Evolutionary conservation across 2,329 filamentous ascomycete species (phyloP).

Genomic region (Paraconiothyrium brasiliense): DNA sequence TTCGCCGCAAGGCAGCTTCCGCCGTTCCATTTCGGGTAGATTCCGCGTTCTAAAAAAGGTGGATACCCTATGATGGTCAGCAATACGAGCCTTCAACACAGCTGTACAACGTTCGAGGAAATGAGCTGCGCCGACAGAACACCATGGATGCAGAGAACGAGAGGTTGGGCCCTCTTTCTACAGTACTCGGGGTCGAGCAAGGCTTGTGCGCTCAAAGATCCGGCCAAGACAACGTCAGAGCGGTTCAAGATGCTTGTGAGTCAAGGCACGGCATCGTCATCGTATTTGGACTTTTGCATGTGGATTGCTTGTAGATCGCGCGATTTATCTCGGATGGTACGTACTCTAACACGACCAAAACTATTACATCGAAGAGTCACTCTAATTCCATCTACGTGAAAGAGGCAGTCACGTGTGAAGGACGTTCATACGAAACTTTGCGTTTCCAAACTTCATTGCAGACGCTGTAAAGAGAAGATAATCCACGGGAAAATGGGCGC

Average conservation of each 20-base stretch:
- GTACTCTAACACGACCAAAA: not conserved
- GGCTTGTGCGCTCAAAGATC: too few relatives aligned
- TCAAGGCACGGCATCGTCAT: too few relatives aligned
- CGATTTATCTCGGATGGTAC: too few relatives aligned
- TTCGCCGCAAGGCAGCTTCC: too few relatives aligned
- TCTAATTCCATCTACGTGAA: not conserved
- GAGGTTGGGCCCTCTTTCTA: not conserved
- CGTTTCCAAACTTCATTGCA: not conserved
- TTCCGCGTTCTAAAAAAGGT: not conserved
- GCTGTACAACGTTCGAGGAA: not conserved
- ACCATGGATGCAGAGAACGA: not conserved
- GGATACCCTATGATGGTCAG: not conserved
- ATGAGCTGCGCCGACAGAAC: not conserved
- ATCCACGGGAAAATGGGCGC: not conserved
- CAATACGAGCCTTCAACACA: not conserved
- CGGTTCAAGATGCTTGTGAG: too few relatives aligned
- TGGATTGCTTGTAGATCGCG: too few relatives aligned
- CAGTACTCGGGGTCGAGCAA: too few relatives aligned
- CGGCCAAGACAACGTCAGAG: too few relatives aligned
- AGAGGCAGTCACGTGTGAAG: not conserved
- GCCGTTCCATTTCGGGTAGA: not conserved
- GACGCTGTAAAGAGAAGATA: not conserved
- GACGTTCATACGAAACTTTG: not conserved
- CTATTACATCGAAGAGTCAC: not conserved
- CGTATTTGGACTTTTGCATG: too few relatives aligned